A percentile compares a stretch with the other conserved stretches of the same genome.
Conservation (phyloP, 768 basidiomycete species). For the Podaxis rugospora region DNA sequence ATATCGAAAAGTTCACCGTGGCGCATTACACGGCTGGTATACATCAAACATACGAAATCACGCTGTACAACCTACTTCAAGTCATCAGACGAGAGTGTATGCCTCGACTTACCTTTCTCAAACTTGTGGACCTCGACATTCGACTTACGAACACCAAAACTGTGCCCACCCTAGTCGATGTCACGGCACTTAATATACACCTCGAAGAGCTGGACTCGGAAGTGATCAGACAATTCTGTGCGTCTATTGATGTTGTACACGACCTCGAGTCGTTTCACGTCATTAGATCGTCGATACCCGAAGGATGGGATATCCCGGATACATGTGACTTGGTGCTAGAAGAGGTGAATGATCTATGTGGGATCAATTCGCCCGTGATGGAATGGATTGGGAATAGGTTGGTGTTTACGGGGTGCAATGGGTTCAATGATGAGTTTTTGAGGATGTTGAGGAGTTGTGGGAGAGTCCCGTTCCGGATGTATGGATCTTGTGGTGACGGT, state of each 20-base stretch:
- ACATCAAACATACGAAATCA: conserved; percentile 4
- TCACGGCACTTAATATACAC: conserved; percentile 11
- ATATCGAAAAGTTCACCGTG: conserved; percentile 13
- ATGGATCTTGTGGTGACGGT: not conserved
- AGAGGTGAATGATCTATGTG: conserved; percentile 13
- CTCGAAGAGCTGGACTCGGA: conserved; percentile 16
- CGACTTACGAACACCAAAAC: not conserved
- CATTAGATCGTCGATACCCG: conserved; percentile 13
- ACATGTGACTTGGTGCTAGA: conserved; percentile 12
- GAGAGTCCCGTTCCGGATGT: conserved; percentile 4
- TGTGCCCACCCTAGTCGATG: not conserved
- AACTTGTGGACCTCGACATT: conserved; percentile 13
- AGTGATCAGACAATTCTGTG: conserved; percentile 10
- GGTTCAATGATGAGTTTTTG: conserved; percentile 15
- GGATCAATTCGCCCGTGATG: conserved; percentile 11
- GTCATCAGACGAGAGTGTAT: conserved; percentile 6
- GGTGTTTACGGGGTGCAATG: conserved; percentile 13
- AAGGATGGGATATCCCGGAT: conserved; percentile 12
- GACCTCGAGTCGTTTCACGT: conserved; percentile 13
- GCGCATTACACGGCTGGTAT: conserved; percentile 2
- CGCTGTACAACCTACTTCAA: conserved; percentile 6
- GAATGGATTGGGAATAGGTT: conserved; percentile 17
- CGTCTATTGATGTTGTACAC: conserved; percentile 7
- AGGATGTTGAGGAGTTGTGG: conserved; percentile 9
- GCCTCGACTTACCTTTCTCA: conserved; percentile 14